Conservation (phyloP, 2,329 filamentous ascomycete species). For the Canariomyces notabilis region DNA sequence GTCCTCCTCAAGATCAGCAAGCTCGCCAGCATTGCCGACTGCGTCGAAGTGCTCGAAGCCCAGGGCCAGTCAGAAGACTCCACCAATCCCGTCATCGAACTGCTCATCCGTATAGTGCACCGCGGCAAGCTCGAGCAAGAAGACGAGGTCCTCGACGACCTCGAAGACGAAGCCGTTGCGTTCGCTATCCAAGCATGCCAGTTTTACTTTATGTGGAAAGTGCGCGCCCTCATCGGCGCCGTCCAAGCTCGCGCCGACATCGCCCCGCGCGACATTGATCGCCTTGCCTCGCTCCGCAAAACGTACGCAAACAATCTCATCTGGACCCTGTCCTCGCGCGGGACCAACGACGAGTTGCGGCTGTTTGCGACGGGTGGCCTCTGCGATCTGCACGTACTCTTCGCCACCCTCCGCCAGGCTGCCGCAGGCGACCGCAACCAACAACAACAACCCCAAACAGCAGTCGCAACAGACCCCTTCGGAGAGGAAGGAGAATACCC, state of each 20-base stretch:
- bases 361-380: conserved; percentile 69
- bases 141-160: conserved; percentile 64
- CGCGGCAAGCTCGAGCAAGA: conserved; percentile 67
- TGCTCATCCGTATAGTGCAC: conserved; percentile 66
- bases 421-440: conserved; percentile 35
- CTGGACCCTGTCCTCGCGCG: conserved; percentile 61
- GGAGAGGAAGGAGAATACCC: conserved; percentile 37
- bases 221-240: conserved; percentile 53
- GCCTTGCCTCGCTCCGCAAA: conserved; percentile 51
- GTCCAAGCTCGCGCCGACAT: conserved; percentile 53
- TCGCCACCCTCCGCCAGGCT: conserved; percentile 62
- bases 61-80: conserved; percentile 45
- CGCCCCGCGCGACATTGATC: conserved; percentile 54
- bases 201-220: conserved; percentile 96
- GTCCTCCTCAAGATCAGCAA: conserved; percentile 75
- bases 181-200: conserved; percentile 71
- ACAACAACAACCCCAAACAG: not conserved
- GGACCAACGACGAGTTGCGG: conserved; percentile 71
- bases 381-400: conserved; percentile 77
- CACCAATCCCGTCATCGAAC: conserved; percentile 54
- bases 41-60: conserved; percentile 67
- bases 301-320: conserved; percentile 60
- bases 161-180: conserved; percentile 73
- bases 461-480: conserved; percentile 36
- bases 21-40: conserved; percentile 73